Evolutionary conservation across 2,329 filamentous ascomycete genomes (phyloP), one percentile per base, ranked within the genome.

Genomic region (Sporothrix phasma): DNA sequence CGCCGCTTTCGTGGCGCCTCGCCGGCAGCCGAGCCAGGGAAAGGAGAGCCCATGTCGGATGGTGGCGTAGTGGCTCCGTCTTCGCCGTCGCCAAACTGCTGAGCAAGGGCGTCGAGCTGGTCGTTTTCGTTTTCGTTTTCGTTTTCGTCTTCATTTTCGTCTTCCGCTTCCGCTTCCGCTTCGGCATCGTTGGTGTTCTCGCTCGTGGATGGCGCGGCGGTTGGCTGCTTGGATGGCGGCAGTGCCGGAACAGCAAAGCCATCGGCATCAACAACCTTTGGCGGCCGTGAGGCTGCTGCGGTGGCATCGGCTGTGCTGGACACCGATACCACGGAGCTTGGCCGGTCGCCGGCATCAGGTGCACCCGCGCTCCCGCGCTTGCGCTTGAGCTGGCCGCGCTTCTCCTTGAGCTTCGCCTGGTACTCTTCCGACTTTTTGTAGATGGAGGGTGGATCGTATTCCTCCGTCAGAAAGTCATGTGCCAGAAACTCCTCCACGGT

Each of bases 401-500:
- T 81, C 67, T 76, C 79, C 66, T 75, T 80, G 72, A 76, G 74
- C 73, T 77, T 83, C 70, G 80, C 76, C 70, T 83, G 77, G 72
- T 83, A 83, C 70, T 87, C 81, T 64, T 85, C 78, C 24, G 83
- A 78, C 70, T 88, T 81, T 70, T 85, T 82, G 72, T 89, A 90
- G 69, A 94, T 89, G 0, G 91, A 88, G 0, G 94, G 94, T 0
- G 94, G 94, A 69, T 96, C 90, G 67, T 90, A 87, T 1, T 74
- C 73, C 43, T 71, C 69, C 8, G 79, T 79, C 37, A 71, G 67
- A 13, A 73, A 73, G 26, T 83, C 77, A 26, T 87, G 86, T 69
- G 92, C 89, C 22, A 92, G 74, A 66, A 89, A 87, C 65, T 97
- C 88, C 67, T 92, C 88, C 22, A 99, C 89, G 0, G 91, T 94